These are phyloP conservation scores for Aspergillus nanangensis DNA, from an alignment of 495 filamentous ascomycete species.

Conservation along the genomic window DNA sequence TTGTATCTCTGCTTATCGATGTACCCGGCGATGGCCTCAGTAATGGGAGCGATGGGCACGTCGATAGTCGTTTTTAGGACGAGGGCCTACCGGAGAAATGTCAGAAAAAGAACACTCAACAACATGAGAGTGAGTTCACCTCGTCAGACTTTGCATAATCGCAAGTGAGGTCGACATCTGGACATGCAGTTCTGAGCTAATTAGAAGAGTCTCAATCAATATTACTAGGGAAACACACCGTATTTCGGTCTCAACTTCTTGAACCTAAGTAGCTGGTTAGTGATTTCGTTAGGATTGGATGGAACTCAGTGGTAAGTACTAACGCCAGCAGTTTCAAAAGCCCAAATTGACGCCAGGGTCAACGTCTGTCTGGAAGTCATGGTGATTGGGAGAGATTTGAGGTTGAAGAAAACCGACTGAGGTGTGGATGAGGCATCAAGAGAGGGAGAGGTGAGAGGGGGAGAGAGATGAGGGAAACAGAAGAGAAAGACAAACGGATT, in stretches of 20 bases:
- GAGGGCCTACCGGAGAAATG: slow-evolving; percentile 8
- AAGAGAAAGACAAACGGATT: not conserved
- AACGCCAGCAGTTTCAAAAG: slow-evolving; percentile 21
- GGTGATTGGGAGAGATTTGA: not conserved
- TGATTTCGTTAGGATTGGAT: too few relatives aligned
- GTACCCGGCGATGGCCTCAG: slow-evolving; percentile 8
- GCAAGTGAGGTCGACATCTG: slow-evolving; percentile 3
- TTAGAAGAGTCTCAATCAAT: too few relatives aligned
- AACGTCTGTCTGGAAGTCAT: slow-evolving; percentile 16
- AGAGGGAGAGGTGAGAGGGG: not conserved
- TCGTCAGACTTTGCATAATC: slow-evolving; percentile 15
- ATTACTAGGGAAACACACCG: too few relatives aligned
- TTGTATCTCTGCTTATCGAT: slow-evolving; percentile 20
- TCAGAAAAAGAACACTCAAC: slow-evolving; percentile 2
- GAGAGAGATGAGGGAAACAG: not conserved
- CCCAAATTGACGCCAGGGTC: slow-evolving; percentile 21
- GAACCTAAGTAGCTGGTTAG: too few relatives aligned
- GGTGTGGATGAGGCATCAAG: not conserved
- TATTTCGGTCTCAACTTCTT: slow-evolving; percentile 13
- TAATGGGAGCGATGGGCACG: not conserved
- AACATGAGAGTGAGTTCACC: slow-evolving; percentile 5
- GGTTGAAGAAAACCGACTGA: not conserved
- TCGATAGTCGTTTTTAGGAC: too few relatives aligned
- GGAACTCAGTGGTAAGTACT: not conserved
- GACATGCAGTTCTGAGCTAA: too few relatives aligned